Evolutionary conservation across 2,329 filamentous ascomycete species (phyloP).

Genomic region (Hymenoscyphus fraxineus): DNA sequence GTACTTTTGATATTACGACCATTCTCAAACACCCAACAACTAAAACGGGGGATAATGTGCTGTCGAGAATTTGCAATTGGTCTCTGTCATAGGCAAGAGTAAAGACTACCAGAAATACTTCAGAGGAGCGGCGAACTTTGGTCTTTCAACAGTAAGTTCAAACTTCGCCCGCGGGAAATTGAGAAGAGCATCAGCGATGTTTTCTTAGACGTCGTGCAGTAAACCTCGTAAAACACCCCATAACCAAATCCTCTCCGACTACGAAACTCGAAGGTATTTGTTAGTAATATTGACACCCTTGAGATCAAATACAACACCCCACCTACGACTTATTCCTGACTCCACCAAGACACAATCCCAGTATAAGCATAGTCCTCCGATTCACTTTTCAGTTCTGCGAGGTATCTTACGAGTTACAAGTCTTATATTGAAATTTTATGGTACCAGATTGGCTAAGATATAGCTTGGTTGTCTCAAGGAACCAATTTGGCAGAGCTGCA

Average conservation of each 20-base stretch:
- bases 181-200: slow-evolving; percentile 39
- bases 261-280: slow-evolving; percentile 35
- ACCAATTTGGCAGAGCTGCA: slow-evolving; percentile 32
- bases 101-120: slow-evolving; percentile 5
- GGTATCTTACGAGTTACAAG: no score
- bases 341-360: slow-evolving; percentile 27
- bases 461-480: slow-evolving; percentile 29
- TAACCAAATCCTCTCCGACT: slow-evolving; percentile 34
- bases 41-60: slow-evolving; percentile 8
- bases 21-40: background rate
- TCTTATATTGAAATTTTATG: no score
- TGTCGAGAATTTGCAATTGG: background rate
- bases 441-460: no score
- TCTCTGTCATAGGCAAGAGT: slow-evolving; percentile 5
- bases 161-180: background rate
- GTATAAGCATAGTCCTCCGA: no score
- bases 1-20: no score
- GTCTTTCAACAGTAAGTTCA: slow-evolving; percentile 9
- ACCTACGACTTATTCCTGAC: slow-evolving; percentile 31
- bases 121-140: slow-evolving; percentile 5
- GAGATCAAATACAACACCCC: slow-evolving; percentile 39
- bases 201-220: slow-evolving; percentile 37
- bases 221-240: slow-evolving; percentile 36
- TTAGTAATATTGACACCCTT: slow-evolving; percentile 36
- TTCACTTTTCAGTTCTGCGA: no score